These are phyloP conservation scores for Solanum hybrid DNA, from an alignment of 305 asterid species.

Conservation along the genomic window DNA sequence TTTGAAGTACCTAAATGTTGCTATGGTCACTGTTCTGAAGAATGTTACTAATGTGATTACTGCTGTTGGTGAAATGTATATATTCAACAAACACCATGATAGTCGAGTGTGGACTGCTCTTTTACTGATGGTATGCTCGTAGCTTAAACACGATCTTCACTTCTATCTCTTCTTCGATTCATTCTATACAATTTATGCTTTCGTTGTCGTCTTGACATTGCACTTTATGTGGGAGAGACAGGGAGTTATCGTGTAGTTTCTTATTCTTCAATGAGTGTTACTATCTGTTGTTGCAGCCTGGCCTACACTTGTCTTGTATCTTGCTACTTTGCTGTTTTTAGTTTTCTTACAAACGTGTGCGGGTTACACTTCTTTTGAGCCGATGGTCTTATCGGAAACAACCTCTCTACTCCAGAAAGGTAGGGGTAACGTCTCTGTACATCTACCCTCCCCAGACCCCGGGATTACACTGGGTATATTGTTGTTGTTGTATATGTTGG, in stretches of 20 bases:
- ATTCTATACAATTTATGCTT: not conserved
- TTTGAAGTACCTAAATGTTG: slow-evolving; percentile 71
- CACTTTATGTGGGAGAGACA: not conserved
- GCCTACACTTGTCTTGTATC: not conserved
- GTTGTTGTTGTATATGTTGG: not conserved
- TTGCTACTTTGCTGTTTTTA: not conserved
- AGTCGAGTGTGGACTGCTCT: slow-evolving; percentile 86
- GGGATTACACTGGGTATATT: not conserved
- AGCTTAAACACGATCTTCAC: not conserved
- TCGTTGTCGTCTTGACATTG: not conserved
- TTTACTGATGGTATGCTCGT: slow-evolving; percentile 61
- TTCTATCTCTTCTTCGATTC: not conserved
- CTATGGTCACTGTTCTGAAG: slow-evolving; percentile 93
- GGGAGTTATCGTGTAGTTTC: not conserved
- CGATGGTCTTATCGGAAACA: not conserved
- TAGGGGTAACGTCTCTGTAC: not conserved
- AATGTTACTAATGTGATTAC: slow-evolving; percentile 89
- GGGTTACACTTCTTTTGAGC: not conserved
- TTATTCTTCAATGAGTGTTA: not conserved
- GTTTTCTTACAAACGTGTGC: not conserved
- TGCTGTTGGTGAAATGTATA: slow-evolving; percentile 90
- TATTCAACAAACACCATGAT: slow-evolving; percentile 76
- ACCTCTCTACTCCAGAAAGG: not conserved
- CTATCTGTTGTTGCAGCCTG: not conserved
- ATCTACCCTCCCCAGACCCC: not conserved